A percentile compares a stretch with the other conserved stretches of the same genome.
Evolutionary conservation across 371 early-diverging fungal genomes (phyloP).

Genomic region (Thermomucor indicae-seudaticae): DNA sequence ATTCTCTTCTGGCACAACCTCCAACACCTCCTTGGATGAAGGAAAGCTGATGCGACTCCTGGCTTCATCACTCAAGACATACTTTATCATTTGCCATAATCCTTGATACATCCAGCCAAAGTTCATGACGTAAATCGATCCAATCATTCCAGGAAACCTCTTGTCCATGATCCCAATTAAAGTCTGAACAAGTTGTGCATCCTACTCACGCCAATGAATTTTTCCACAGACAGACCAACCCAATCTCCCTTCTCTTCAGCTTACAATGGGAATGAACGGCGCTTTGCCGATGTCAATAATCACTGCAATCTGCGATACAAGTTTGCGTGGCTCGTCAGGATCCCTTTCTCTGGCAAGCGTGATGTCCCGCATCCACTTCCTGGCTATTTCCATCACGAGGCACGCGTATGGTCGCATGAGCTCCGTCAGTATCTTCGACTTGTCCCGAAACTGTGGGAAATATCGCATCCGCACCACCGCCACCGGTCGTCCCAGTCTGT

Average conservation of each 20-base stretch:
- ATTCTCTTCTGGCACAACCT: constrained; percentile 16
- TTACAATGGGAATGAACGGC: constrained; percentile 36
- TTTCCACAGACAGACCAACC: not conserved
- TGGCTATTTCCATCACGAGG: constrained; percentile 41
- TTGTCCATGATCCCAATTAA: constrained; percentile 25
- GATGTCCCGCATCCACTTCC: constrained; percentile 31
- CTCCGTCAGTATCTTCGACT: constrained; percentile 22
- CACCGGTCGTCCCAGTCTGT: constrained; percentile 36
- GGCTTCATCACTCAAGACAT: constrained; percentile 32
- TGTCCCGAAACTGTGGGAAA: constrained; percentile 36
- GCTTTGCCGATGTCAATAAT: constrained; percentile 37
- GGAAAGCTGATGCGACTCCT: constrained; percentile 32
- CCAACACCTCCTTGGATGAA: constrained; percentile 17
- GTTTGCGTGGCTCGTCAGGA: constrained; percentile 6
- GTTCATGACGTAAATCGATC: constrained; percentile 36
- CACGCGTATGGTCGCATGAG: constrained; percentile 32
- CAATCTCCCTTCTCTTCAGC: not conserved
- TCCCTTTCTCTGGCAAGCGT: constrained; percentile 18
- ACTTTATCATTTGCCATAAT: constrained; percentile 38
- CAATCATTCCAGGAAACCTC: constrained; percentile 28
- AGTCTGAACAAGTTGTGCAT: constrained; percentile 23
- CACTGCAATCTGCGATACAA: constrained; percentile 32
- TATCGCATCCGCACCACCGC: constrained; percentile 39
- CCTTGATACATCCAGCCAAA: constrained; percentile 49
- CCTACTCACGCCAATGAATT: constrained; percentile 13